Base-by-base conservation (phyloP, 768 basidiomycete species). In the Xerocomellus dryophilus region DNA sequence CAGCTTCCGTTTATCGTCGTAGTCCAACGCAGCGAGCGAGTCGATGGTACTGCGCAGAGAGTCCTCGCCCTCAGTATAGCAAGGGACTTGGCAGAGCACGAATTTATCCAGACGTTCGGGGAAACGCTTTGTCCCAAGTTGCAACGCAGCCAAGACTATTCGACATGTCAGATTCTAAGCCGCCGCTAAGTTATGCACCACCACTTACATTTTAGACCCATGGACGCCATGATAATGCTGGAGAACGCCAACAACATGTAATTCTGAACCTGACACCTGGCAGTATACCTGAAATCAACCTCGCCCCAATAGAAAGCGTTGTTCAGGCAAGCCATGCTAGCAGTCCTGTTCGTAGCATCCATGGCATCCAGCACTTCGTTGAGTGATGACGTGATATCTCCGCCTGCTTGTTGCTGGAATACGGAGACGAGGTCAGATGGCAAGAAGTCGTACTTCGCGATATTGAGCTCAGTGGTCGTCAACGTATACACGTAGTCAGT, bases 31-130 rank as follows among this genome's bases (percentile, higher is more conserved):
- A 8, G 84, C 81, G 34, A 86, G 74, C 4, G 84, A 86, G 65
- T 86, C 85, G 57, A 86, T 81, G n/a, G 84, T 86, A 32, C 75
- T 73, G 34, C 85, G 82, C 25, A 86, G 71, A 1, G 83, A 84
- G 43, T 86, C 84, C 61, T 86, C 84, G 56, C 85, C 83, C 66
- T 86, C 84, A 2, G 84, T 86, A 59, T 86, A 86, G 67, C 84
- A 86, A 32, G 84, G 84, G 7, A 84, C 80, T 64, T 85, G 82
- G 60, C 83, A 85, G 50, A 85, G 71, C 53, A 86, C 77, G 57
- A 86, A 86, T 66, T 86, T 86, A 67, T 86, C 84, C 59, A 83
- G 68, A 67, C 83, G 76, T 66, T 86, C 85, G 4, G 84, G 84
- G 60, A 73, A 77, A 29, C 84, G 76, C 66, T 85, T 85, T 6